These are phyloP conservation scores for Ceratobasidium sp. DNA, from an alignment of 1,284 basidiomycete genomes.

Conservation along the genomic window DNA sequence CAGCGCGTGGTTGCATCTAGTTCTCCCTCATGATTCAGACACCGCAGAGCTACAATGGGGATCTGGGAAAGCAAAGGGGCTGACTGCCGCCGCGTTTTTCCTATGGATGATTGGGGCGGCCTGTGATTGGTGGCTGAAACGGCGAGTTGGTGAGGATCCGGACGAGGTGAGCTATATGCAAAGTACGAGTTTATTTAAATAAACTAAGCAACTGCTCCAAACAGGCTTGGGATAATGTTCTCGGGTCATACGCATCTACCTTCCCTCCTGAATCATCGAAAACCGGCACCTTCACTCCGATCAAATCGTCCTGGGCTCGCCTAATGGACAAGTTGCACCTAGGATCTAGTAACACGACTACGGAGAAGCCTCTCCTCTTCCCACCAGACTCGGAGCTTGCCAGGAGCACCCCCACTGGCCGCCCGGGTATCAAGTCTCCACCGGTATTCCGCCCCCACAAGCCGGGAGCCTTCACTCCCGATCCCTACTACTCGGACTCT, in stretches of 20 bases:
- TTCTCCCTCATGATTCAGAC: slow-evolving; percentile 47
- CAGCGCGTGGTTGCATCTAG: slow-evolving; percentile 64
- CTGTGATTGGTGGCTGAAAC: slow-evolving; percentile 63
- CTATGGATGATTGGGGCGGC: slow-evolving; percentile 58
- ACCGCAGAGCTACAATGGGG: slow-evolving; percentile 60
- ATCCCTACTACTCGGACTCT: slow-evolving; percentile 24
- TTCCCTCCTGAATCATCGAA: slow-evolving; percentile 56
- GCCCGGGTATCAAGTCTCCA: slow-evolving; percentile 3
- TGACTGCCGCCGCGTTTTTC: slow-evolving; percentile 64
- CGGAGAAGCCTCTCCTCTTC: slow-evolving; percentile 42
- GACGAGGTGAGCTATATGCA: slow-evolving; percentile 60
- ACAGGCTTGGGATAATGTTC: slow-evolving; percentile 72
- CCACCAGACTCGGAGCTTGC: slow-evolving; percentile 40
- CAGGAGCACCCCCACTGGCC: slow-evolving; percentile 1
- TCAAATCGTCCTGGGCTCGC: slow-evolving; percentile 61
- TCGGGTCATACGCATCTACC: slow-evolving; percentile 63
- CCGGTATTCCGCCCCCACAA: slow-evolving; percentile 17
- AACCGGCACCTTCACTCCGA: slow-evolving; percentile 58
- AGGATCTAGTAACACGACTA: neutral
- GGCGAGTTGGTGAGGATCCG: slow-evolving; percentile 67
- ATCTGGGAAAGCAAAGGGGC: slow-evolving; percentile 60
- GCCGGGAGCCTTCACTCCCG: slow-evolving; percentile 11
- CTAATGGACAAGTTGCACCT: slow-evolving; percentile 51
- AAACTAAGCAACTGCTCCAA: slow-evolving; percentile 10
- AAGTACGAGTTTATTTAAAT: neutral